Percentiles rank a stretch among this genome's conserved stretches.
Evolutionary conservation across 768 basidiomycete species (phyloP).

Genomic region (Suillus clintonianus): DNA sequence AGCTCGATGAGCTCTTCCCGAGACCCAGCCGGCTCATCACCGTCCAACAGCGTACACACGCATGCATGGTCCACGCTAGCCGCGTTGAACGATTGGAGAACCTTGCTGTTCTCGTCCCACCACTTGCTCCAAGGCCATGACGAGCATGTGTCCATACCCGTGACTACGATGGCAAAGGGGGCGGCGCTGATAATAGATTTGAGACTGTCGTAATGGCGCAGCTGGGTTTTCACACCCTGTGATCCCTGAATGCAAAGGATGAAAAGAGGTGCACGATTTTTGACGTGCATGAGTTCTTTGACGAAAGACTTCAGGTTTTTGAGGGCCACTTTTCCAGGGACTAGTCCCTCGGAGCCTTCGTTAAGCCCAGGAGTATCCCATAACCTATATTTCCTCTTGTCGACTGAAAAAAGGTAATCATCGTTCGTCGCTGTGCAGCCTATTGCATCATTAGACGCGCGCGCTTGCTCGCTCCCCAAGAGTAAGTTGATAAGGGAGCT

Average conservation of each 20-base stretch:
- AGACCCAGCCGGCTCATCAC: background rate
- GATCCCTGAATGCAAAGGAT: background rate
- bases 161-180: background rate
- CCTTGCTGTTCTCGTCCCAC: background rate
- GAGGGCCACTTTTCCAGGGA: constrained; percentile 25
- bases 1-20: background rate
- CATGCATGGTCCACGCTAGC: background rate
- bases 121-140: background rate
- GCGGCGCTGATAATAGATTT: background rate
- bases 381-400: constrained; percentile 29
- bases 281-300: constrained; percentile 22
- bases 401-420: constrained; percentile 24
- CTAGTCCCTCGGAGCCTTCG: constrained; percentile 20
- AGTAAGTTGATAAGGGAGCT: background rate
- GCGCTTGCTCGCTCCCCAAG: background rate
- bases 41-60: background rate
- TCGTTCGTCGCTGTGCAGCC: constrained; percentile 28
- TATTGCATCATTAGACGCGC: constrained; percentile 22
- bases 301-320: constrained; percentile 19
- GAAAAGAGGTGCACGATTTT: background rate
- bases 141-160: background rate
- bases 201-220: background rate
- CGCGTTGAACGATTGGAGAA: background rate
- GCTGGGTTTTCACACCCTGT: background rate
- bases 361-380: constrained; percentile 31